These are phyloP conservation scores for Phytopythium oedochilum DNA, from an alignment of 352 stramenopile genomes.

Conservation along the genomic window DNA sequence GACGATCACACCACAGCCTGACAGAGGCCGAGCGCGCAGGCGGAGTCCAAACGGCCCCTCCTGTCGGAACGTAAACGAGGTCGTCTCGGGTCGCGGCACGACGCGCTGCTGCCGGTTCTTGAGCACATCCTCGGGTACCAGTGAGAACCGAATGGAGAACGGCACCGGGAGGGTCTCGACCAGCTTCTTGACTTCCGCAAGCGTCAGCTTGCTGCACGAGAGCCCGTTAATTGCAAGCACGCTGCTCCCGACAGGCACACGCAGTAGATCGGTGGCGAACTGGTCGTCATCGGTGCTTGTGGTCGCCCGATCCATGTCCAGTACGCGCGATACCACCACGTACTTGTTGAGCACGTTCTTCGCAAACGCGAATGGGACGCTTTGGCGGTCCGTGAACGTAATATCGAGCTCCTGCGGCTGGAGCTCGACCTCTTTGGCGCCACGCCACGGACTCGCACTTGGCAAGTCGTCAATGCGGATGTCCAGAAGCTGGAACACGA, in stretches of 20 bases:
- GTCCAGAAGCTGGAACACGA: conserved; percentile 78
- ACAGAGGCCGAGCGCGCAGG: conserved; percentile 65
- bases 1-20: conserved; percentile 67
- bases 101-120: conserved; percentile 47
- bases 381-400: conserved; percentile 36
- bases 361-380: conserved; percentile 60
- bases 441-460: conserved; percentile 69
- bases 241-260: conserved; percentile 48
- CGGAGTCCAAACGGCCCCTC: conserved; percentile 69
- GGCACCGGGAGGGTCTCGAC: conserved; percentile 47
- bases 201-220: conserved; percentile 63
- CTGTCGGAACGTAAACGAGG: conserved; percentile 65
- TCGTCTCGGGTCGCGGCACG: conserved; percentile 42
- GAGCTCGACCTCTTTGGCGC: conserved; percentile 68
- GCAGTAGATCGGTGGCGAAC: conserved; percentile 29
- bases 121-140: conserved; percentile 51
- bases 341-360: conserved; percentile 72
- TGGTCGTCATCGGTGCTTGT: conserved; percentile 10
- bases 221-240: conserved; percentile 77
- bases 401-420: conserved; percentile 66
- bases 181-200: conserved; percentile 56
- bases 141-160: conserved; percentile 63
- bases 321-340: conserved; percentile 49
- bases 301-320: conserved; percentile 24
- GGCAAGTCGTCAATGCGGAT: conserved; percentile 78